Base-by-base conservation (phyloP, 441 rosid genomes). In the Codiaeum variegatum region DNA sequence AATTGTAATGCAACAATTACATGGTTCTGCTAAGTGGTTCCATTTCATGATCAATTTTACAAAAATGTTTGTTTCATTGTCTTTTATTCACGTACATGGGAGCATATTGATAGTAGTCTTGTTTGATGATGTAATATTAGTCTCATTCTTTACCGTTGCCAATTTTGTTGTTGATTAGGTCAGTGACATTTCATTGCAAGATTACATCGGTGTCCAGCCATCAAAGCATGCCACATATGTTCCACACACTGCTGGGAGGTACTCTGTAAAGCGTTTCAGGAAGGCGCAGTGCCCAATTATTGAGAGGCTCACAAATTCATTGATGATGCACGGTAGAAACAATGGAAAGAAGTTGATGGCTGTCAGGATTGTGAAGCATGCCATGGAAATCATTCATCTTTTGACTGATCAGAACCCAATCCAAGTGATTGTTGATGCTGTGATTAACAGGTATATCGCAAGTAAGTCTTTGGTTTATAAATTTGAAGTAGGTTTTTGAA, bases 251-350 rank as follows among this genome's bases (percentile, higher is more conserved):
- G 91, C 97, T 66, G 97, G 97, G 31, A 80, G 97, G 78, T 92
- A 90, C 87, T 90, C 97, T 0, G 90, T 82, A 11, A 92, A 92
- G 83, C 86, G 94, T 1, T 92, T 92, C 89, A 90, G 96, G 83
- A 92, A 92, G 78, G 94, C 97, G 12, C 97, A 92, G 21, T 90
- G 96, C 87, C 96, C 97, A 16, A 89, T 92, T 46, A 86, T 90
- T 1, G 97, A 92, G 87, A 87, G 96, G 83, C 88, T 89, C 18
- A 90, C 97, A 0, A 92, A 92, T 81, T 88, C 97, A 0, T 86
- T 92, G 12, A 90, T 90, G 97, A 90, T 90, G 97, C 93, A 92
- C 9, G 97, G 96, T 0, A 78, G 94, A 24, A 92, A 92, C 83
- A 92, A 92, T 11, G 97, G 97, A 0, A 90, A 92, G 86, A 92